Evolutionary conservation across 768 basidiomycete genomes (phyloP).

Genomic region (Trametes elegans): DNA sequence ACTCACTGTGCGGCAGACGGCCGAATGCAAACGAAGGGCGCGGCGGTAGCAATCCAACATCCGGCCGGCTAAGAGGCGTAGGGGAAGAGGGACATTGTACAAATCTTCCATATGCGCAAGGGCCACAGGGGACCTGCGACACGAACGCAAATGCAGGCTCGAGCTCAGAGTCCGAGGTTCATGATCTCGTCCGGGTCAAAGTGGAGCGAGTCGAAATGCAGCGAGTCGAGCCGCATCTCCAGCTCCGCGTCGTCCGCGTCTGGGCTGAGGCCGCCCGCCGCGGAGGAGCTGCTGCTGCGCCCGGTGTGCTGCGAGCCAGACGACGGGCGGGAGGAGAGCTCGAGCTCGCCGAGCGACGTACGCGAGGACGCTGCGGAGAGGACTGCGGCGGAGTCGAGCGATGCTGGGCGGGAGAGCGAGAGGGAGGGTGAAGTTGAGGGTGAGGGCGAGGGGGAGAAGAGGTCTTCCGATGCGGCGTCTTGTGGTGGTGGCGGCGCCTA

Average conservation of each 20-base stretch:
- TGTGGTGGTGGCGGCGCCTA: neutral
- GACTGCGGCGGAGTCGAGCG: slow-evolving; percentile 4
- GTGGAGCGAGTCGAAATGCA: slow-evolving; percentile 70
- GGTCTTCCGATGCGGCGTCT: slow-evolving; percentile 6
- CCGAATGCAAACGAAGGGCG: neutral
- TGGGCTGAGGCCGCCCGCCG: slow-evolving; percentile 11
- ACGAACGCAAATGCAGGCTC: too few species aligned
- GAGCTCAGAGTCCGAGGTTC: neutral
- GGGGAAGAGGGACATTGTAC: too few species aligned
- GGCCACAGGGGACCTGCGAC: too few species aligned
- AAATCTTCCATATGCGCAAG: too few species aligned
- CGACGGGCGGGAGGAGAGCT: slow-evolving; percentile 9
- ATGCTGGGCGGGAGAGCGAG: slow-evolving; percentile 5
- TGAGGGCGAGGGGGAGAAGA: slow-evolving; percentile 10
- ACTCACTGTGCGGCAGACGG: too few species aligned
- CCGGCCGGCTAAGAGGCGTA: too few species aligned
- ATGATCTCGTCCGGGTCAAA: slow-evolving; percentile 61
- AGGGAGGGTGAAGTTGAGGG: slow-evolving; percentile 9
- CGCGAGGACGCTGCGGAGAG: slow-evolving; percentile 15
- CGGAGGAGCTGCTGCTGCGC: neutral
- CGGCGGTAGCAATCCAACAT: too few species aligned
- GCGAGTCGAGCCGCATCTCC: slow-evolving; percentile 69
- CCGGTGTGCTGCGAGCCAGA: neutral
- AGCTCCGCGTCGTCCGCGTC: slow-evolving; percentile 41
- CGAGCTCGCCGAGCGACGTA: neutral